Evolutionary conservation across 352 stramenopile species (phyloP), one percentile per base, ranked within the genome.

Genomic region (Pythium coloratum): DNA sequence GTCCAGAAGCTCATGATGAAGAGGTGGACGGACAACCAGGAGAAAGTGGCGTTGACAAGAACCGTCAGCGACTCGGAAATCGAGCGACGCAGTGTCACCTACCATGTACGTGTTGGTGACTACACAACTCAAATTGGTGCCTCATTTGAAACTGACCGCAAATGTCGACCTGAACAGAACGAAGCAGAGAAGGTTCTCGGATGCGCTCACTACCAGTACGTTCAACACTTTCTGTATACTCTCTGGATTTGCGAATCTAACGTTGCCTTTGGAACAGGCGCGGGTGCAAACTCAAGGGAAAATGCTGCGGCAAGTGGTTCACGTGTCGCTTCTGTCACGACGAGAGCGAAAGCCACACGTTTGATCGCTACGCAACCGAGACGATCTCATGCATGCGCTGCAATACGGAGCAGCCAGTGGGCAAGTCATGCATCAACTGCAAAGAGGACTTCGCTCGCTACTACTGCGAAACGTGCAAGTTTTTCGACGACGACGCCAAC

Each of bases 351-450:
- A 96, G 87, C 49, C 90, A 98, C 56, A 63, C 84, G 28, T 95
- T 98, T 64, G 95, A 99, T 76, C 82, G 97, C 24, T 98, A 99
- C 65, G 77, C 93, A 46, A 96, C 97, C 16, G 94, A 92, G 28
- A 89, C 94, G 72, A 96, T 99, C 66, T 91, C 95, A 36, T 99
- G 97, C 76, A 98, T 99, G 94, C 87, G 73, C 36, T 97, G 92
- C 69, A 67, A 84, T 20, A 92, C 87, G 2, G 61, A 88, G 68
- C 63, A 98, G 85, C 81, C 84, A 0, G 80, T 92, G 4, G 64
- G 67, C 0, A 76, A 86, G 53, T 67, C 67, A 8, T 97, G 88
- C 67, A 63, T 76, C 61, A 91, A 92, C 64, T 97, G 89, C 72
- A 81, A 76, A 57, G 67, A 75, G 40, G 81, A 92, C 9, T 98